Evolutionary conservation across 2,329 filamentous ascomycete species (phyloP), one percentile per base, ranked within the genome.

Genomic region (Fusarium anguioides): DNA sequence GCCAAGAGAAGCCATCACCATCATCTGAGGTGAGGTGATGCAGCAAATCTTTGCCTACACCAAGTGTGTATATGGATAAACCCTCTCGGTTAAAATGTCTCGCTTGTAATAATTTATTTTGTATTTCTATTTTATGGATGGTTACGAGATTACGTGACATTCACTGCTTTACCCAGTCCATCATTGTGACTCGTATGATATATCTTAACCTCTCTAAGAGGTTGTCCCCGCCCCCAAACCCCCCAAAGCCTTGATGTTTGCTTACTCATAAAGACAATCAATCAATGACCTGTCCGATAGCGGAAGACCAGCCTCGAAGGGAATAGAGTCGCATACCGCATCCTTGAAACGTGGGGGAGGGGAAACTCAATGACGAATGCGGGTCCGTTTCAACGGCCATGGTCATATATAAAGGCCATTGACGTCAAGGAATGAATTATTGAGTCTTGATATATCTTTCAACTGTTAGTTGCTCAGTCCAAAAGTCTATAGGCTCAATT

Each of bases 91-190:
- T 60, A 57, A n/a, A 68, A 67, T 50, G 66, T 55, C 59, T 70
- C 66, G 63, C 72, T 57, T 74, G 71, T 73, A 74, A 70, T 72
- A 72, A 70, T 54, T 62, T 70, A 69, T 61, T 73, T 64, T 68
- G 64, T 67, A 68, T 56, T 42, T 53, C 46, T 67, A 63, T 12
- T 41, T 21, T 41, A 55, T 23, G 40, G 23, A 58, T 37, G 46
- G 21, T 29, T 14, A 40, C 18, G 37, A 54, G 21, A 55, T 8
- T 15, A 56, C 44, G 40, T 21, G 35, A 44, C 27, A 5, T 8
- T 27, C 27, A 5, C 6, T 27, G 23, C 20, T 44, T 45, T 18
- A 12, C 12, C 8, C 18, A 15, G 7, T 18, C 18, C n/a, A 10
- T 9, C 10, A 15, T 7, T 11, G 33, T 54, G 40, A 40, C 14